Base-by-base conservation (phyloP, 768 basidiomycete genomes). In the Phylloporus arenicola region DNA sequence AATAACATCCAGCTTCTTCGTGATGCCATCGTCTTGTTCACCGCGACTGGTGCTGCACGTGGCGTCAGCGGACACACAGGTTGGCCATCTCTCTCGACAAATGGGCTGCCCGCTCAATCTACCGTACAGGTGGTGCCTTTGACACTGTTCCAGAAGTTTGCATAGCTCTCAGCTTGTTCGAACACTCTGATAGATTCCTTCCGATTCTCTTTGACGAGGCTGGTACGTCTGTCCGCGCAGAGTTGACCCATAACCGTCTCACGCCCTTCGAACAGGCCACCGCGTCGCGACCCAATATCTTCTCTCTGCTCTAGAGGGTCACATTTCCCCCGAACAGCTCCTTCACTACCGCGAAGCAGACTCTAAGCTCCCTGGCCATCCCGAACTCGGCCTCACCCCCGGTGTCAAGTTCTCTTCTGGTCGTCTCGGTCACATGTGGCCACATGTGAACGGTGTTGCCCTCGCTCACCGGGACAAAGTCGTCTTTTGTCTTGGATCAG, bases 401-500 rank as follows among this genome's bases (percentile, higher is more conserved):
- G 91, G 91, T 25, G 81, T 93, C 70, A 90, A 91, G 69, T 93
- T 93, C 71, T 92, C 90, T 3, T 92, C 90, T 1, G 91, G 91
- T n/a, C 86, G 91, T 63, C 79, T 93, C 17, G 91, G 91, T 2
- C 91, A 93, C 68, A 82, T 92, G 78, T 93, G 90, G 90, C 84
- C 90, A 0, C 68, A 88, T 55, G 86, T 92, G 47, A 92, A 92
- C 63, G 90, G 91, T 59, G 75, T 93, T 43, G 83, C 91, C 7
- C 67, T 93, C 44, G 89, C 89, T 30, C 81, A 92, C 70, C 75
- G 77, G 29, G 81, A 81, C 59, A 88, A 89, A 70, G 79, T 78
- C 42, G 73, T 91, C 11, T 92, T 92, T 70, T 83, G 84, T 63
- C 77, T 93, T 19, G 91, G 91, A 3, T 92, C 91, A 0, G 91